Evolutionary conservation across 2,329 filamentous ascomycete genomes (phyloP).

Genomic region (Pleurostoma richardsiae): DNA sequence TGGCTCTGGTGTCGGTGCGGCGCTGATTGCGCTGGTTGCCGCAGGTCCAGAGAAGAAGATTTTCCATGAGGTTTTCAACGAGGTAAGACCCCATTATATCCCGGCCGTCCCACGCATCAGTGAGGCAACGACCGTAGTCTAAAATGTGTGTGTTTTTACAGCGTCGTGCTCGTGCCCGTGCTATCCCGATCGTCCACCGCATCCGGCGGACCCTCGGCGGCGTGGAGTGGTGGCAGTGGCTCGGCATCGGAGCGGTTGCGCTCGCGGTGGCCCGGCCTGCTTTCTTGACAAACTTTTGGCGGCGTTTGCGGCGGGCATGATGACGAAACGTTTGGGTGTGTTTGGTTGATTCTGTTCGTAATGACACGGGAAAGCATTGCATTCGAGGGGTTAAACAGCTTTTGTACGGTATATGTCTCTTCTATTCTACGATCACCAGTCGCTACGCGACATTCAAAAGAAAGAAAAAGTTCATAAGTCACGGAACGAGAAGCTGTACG

Average conservation of each 20-base stretch:
- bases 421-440: too few relatives aligned
- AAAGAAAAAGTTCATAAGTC: too few relatives aligned
- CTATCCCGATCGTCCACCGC: constrained; percentile 2
- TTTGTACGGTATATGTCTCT: too few relatives aligned
- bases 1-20: constrained; percentile 90
- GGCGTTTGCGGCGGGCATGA: background rate
- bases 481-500: too few relatives aligned
- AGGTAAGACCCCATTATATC: constrained; percentile 6
- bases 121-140: background rate
- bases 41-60: constrained; percentile 54
- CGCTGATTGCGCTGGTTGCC: constrained; percentile 87
- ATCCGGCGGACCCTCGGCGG: constrained; percentile 7
- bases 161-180: constrained; percentile 4
- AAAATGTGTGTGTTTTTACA: constrained; percentile 1
- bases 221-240: constrained; percentile 11
- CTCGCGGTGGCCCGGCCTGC: constrained; percentile 1
- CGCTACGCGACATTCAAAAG: too few relatives aligned
- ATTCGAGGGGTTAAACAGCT: too few relatives aligned
- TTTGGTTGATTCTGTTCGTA: too few relatives aligned
- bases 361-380: too few relatives aligned
- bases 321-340: too few relatives aligned
- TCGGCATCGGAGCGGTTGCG: constrained; percentile 6
- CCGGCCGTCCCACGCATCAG: background rate
- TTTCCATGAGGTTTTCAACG: constrained; percentile 6
- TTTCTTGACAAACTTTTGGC: background rate